A percentile compares a stretch with the other conserved stretches of the same genome.
These are phyloP conservation scores for Kwoniella dendrophila DNA, from an alignment of 768 basidiomycete species.

Conservation along the genomic window DNA sequence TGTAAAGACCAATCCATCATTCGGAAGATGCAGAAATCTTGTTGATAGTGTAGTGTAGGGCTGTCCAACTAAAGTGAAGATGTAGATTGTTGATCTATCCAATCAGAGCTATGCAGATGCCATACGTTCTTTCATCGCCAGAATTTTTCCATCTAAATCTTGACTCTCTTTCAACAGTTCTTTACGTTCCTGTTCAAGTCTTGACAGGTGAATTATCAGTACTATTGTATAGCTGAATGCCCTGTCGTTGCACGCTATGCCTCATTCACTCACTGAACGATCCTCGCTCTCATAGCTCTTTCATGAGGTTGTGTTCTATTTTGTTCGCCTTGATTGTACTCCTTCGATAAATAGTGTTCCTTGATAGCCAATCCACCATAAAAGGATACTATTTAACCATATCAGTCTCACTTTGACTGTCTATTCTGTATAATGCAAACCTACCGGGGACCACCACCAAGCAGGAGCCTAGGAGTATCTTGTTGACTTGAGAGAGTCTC, in stretches of 20 bases:
- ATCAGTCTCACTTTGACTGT: not conserved
- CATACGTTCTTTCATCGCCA: conserved; percentile 35
- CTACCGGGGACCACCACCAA: conserved; percentile 37
- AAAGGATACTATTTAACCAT: conserved; percentile 29
- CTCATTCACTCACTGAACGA: conserved; percentile 35
- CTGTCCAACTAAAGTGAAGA: too few species aligned
- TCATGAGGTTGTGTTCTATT: conserved; percentile 6
- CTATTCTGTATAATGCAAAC: conserved; percentile 5
- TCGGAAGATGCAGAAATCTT: too few species aligned
- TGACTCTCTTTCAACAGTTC: conserved; percentile 33
- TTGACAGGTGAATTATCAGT: conserved; percentile 6
- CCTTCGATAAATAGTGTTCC: conserved; percentile 28
- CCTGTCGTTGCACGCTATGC: not conserved
- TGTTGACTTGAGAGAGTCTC: conserved; percentile 35
- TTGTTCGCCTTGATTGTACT: conserved; percentile 12
- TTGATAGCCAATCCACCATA: conserved; percentile 35
- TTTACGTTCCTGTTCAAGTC: conserved; percentile 40
- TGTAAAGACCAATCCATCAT: too few species aligned
- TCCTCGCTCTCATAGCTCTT: conserved; percentile 28
- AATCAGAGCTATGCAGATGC: not conserved
- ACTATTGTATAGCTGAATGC: not conserved
- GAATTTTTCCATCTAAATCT: conserved; percentile 37
- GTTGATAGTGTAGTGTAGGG: too few species aligned
- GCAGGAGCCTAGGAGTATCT: conserved; percentile 37
- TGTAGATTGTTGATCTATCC: too few species aligned